Conservation (phyloP, 495 filamentous ascomycete genomes). For the Corynascus novoguineensis region DNA sequence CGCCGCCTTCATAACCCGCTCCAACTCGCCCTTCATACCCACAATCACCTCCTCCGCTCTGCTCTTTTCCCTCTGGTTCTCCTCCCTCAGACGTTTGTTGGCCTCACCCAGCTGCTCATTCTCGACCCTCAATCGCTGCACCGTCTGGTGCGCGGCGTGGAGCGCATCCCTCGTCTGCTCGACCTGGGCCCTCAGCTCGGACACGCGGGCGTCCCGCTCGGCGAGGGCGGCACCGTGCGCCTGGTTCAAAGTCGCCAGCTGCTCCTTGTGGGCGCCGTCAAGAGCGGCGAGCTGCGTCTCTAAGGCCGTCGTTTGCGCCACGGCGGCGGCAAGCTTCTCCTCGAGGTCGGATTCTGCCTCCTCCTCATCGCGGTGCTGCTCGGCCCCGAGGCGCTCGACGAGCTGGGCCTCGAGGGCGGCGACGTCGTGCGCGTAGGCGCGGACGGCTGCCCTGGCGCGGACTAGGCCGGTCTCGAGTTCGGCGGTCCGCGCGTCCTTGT, state of each 20-base stretch:
- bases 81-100: too few species aligned
- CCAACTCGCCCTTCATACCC: slow-evolving; percentile 42
- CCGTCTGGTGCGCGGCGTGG: slow-evolving; percentile 33
- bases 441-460: slow-evolving; percentile 55
- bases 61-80: slow-evolving; percentile 36
- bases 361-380: background rate
- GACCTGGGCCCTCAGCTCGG: slow-evolving; percentile 36
- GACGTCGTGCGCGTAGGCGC: slow-evolving; percentile 60
- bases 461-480: slow-evolving; percentile 56
- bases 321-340: background rate
- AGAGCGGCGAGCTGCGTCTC: slow-evolving; percentile 20
- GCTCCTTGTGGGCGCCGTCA: slow-evolving; percentile 24
- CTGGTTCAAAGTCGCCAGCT: slow-evolving; percentile 34
- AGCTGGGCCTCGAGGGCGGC: slow-evolving; percentile 56
- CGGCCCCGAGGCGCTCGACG: slow-evolving; percentile 51
- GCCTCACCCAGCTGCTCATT: slow-evolving; percentile 29
- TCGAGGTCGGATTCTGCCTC: background rate
- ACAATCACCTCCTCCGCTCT: slow-evolving; percentile 50
- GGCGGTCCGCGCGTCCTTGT: slow-evolving; percentile 44
- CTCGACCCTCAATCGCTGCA: slow-evolving; percentile 31
- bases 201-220: slow-evolving; percentile 38
- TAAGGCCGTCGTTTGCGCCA: background rate
- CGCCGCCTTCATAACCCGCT: slow-evolving; percentile 33
- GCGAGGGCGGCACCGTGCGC: slow-evolving; percentile 37
- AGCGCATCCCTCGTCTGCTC: slow-evolving; percentile 34